These are phyloP conservation scores for Eutrema heterophyllum DNA, from an alignment of 345 rosid species.

Conservation along the genomic window DNA sequence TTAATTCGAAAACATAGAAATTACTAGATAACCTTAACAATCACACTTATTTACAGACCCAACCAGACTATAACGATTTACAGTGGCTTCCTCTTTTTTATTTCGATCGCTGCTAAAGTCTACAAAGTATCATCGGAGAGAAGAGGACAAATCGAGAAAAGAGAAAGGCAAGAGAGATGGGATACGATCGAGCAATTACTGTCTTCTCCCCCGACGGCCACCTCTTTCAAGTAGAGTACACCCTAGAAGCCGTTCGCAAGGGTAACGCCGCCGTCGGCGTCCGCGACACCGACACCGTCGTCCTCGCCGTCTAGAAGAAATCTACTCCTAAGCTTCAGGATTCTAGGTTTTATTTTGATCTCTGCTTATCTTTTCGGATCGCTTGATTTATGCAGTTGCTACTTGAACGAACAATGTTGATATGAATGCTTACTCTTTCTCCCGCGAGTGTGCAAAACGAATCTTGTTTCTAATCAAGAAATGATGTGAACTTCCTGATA, in stretches of 20 bases:
- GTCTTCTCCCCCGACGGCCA: constrained; percentile 91
- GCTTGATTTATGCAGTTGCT: neutral
- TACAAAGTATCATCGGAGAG: constrained; percentile 1
- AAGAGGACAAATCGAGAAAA: no score
- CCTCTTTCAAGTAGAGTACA: constrained; percentile 92
- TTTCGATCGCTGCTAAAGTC: no score
- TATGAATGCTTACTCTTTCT: neutral
- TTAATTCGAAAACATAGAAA: no score
- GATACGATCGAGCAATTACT: constrained; percentile 90
- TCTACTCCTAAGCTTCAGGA: constrained; percentile 93
- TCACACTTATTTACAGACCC: no score
- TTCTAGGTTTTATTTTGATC: constrained; percentile 42
- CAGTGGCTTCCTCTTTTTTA: no score
- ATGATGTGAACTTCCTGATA: no score
- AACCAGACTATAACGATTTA: no score
- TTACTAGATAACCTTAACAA: no score
- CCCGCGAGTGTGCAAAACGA: neutral
- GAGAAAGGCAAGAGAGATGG: constrained; percentile 45
- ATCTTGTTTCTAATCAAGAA: no score
- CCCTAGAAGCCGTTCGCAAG: constrained; percentile 96
- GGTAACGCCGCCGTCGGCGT: constrained; percentile 97
- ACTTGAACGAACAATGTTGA: neutral
- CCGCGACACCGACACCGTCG: constrained; percentile 79
- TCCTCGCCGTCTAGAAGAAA: constrained; percentile 94
- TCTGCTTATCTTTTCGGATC: neutral